These are phyloP conservation scores for Pestalotiopsis sp. DNA, from an alignment of 2,329 filamentous ascomycete species.

Conservation along the genomic window DNA sequence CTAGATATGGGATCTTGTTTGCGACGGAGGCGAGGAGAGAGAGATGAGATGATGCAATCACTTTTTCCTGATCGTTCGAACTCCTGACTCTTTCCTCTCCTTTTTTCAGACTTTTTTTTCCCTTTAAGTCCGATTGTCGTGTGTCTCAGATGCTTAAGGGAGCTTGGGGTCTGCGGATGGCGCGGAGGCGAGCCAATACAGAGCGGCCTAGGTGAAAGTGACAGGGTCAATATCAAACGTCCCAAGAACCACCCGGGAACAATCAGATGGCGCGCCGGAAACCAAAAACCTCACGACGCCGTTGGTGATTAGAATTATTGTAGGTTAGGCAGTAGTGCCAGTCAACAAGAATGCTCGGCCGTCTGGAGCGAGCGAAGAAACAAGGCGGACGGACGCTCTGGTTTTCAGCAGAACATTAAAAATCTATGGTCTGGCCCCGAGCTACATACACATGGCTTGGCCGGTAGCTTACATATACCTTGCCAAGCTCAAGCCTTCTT, in stretches of 20 bases:
- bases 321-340: not conserved
- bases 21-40: not conserved
- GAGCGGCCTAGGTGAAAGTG: not conserved
- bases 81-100: not conserved
- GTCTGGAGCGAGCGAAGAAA: not conserved
- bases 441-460: not conserved
- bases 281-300: not conserved
- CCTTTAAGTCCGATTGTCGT: slow-evolving; percentile 2
- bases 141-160: slow-evolving; percentile 12
- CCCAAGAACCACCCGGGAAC: not conserved
- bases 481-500: slow-evolving; percentile 4
- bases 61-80: not conserved
- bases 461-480: not conserved
- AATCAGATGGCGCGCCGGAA: not conserved
- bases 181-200: slow-evolving; percentile 7
- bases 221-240: slow-evolving; percentile 2
- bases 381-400: slow-evolving; percentile 1
- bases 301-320: not conserved
- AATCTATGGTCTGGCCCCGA: not conserved
- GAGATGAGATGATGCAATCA: not conserved
- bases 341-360: not conserved
- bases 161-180: slow-evolving; percentile 7
- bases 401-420: not conserved
- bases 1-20: not conserved
- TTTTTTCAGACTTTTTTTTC: not conserved